phyloP scores from a whole-genome alignment of 768 basidiomycete species.

The Termitomyces titanicus region DNA sequence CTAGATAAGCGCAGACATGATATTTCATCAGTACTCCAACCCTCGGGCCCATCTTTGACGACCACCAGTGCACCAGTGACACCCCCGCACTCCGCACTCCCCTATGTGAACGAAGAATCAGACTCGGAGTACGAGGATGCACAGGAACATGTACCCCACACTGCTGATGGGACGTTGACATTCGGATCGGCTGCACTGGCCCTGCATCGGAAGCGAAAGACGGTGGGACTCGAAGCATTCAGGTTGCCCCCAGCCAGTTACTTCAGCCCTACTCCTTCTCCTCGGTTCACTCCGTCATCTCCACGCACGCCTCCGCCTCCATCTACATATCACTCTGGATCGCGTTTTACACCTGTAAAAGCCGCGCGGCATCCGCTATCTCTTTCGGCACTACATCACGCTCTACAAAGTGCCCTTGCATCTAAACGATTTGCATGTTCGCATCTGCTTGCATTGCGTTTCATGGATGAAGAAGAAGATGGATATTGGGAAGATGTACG shows the following conservation, averaged over 20 bases:
- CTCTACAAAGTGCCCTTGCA: conserved; percentile 63
- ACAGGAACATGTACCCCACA: conserved; percentile 13
- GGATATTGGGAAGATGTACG: conserved; percentile 85
- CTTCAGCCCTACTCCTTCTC: conserved; percentile 25
- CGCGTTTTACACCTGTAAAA: conserved; percentile 63
- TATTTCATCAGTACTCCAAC: conserved; percentile 42
- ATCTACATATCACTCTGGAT: conserved; percentile 39
- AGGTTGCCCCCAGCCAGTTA: conserved; percentile 30
- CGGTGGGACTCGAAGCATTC: conserved; percentile 48
- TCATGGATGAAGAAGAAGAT: conserved; percentile 66
- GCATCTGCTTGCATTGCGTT: conserved; percentile 76
- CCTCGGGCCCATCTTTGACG: conserved; percentile 15
- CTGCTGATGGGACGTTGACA: conserved; percentile 16
- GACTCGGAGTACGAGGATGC: conserved; percentile 22
- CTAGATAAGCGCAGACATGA: conserved; percentile 55
- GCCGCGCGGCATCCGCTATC: conserved; percentile 64
- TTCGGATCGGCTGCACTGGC: conserved; percentile 66
- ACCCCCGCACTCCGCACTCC: conserved; percentile 9
- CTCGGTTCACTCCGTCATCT: conserved; percentile 27
- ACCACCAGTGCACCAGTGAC: conserved; percentile 38
- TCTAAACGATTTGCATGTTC: conserved; percentile 77
- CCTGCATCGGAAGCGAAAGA: conserved; percentile 51
- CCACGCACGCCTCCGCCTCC: conserved; percentile 23
- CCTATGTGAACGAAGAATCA: conserved; percentile 29
- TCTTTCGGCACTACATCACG: conserved; percentile 54